Evolutionary conservation across 176 grass and related monocot genomes (phyloP).

Genomic region (Luzula sylvatica): DNA sequence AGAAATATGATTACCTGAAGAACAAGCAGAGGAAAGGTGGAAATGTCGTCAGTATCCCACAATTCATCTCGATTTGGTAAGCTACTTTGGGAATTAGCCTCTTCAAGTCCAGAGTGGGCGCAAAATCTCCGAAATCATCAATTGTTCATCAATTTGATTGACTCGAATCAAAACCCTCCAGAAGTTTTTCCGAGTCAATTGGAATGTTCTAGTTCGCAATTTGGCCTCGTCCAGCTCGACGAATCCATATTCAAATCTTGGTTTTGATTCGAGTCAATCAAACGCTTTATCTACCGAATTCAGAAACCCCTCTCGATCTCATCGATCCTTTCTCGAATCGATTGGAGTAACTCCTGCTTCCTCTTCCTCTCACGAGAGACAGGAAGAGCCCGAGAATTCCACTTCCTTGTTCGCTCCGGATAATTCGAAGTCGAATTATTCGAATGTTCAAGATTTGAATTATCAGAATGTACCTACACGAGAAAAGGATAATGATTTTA

Average conservation of each 20-base stretch:
- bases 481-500: conserved; percentile 78
- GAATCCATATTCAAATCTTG: conserved; percentile 16
- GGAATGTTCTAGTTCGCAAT: conserved; percentile 9
- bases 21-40: conserved; percentile 71
- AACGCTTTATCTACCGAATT: conserved; percentile 26
- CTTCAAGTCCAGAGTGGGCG: conserved; percentile 85
- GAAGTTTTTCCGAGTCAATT: conserved; percentile 11
- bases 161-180: too few relatives aligned
- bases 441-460: conserved; percentile 29
- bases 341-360: conserved; percentile 57
- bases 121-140: conserved; percentile 82
- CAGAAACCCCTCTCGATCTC: conserved; percentile 45
- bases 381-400: conserved; percentile 26
- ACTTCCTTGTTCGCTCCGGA: conserved; percentile 21
- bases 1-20: conserved; percentile 40
- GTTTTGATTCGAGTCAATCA: conserved; percentile 11
- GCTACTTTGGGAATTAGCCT: conserved; percentile 64
- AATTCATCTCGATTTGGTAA: too few relatives aligned
- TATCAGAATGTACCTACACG: conserved; percentile 34
- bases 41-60: conserved; percentile 71
- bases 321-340: conserved; percentile 83
- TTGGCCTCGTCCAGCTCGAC: background rate
- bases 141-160: too few relatives aligned
- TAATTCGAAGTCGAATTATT: conserved; percentile 27
- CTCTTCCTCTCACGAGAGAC: conserved; percentile 26